Evolutionary conservation across 2,329 filamentous ascomycete species (phyloP).

Genomic region (Chalara sp.): DNA sequence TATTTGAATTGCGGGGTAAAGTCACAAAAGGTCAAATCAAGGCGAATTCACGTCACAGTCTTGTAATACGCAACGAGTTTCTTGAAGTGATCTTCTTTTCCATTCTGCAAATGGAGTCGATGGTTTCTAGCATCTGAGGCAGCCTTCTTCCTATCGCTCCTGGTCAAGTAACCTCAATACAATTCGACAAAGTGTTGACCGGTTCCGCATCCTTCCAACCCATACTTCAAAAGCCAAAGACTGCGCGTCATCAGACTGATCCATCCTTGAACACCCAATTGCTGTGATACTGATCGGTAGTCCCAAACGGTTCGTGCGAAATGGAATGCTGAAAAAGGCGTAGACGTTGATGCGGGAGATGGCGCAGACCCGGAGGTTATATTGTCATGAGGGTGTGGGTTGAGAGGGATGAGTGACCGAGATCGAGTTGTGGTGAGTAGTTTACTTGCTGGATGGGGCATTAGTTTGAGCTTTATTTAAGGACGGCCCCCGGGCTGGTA

Average conservation of each 20-base stretch:
- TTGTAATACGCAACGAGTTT: background rate
- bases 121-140: conserved; percentile 26
- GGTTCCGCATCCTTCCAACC: conserved; percentile 25
- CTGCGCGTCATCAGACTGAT: conserved; percentile 27
- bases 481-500: background rate
- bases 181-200: conserved; percentile 27
- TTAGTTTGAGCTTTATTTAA: conserved; percentile 11
- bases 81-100: conserved; percentile 21
- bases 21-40: background rate
- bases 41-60: background rate
- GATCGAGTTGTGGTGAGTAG: conserved; percentile 34
- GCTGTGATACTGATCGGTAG: conserved; percentile 23
- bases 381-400: conserved; percentile 30
- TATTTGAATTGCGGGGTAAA: no score
- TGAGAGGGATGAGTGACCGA: conserved; percentile 28
- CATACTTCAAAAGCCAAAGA: conserved; percentile 28
- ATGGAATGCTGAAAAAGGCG: conserved; percentile 27
- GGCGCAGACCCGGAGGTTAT: conserved; percentile 24
- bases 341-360: conserved; percentile 29
- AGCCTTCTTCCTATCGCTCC: conserved; percentile 23
- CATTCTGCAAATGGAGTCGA: conserved; percentile 23
- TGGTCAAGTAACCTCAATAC: conserved; percentile 27
- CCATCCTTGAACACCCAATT: conserved; percentile 28
- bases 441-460: conserved; percentile 34
- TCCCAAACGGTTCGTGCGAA: conserved; percentile 20